Conservation (phyloP, 768 basidiomycete genomes). For the Tephrocybe sp. region DNA sequence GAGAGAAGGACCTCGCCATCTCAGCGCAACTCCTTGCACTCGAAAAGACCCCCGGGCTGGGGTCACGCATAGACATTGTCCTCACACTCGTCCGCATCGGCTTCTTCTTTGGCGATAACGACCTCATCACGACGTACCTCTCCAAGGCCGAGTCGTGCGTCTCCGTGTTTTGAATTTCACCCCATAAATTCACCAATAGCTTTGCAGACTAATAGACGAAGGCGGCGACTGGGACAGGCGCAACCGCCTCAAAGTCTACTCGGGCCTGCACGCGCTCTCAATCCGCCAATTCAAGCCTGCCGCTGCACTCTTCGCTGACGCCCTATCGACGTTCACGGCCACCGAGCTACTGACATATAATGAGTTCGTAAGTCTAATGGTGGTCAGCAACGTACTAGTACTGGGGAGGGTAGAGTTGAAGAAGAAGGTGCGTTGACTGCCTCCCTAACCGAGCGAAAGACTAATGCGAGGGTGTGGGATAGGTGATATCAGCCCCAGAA, state of each 20-base stretch:
- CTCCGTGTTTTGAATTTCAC: no score
- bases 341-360: constrained; percentile 87
- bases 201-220: constrained; percentile 78
- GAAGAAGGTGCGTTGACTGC: constrained; percentile 65
- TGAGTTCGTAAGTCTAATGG: constrained; percentile 87
- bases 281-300: constrained; percentile 91
- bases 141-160: constrained; percentile 80
- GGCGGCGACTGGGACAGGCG: constrained; percentile 98
- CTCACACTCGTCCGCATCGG: constrained; percentile 88
- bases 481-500: constrained; percentile 88
- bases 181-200: no score
- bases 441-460: no score
- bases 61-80: constrained; percentile 90
- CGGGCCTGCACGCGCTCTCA: constrained; percentile 79
- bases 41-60: constrained; percentile 90
- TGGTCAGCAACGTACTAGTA: constrained; percentile 57
- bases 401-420: constrained; percentile 85
- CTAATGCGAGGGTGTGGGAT: not conserved
- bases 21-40: constrained; percentile 82
- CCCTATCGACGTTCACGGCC: constrained; percentile 92
- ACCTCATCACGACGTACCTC: constrained; percentile 69
- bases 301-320: constrained; percentile 85
- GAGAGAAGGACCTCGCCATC: constrained; percentile 86
- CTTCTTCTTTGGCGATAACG: constrained; percentile 83
- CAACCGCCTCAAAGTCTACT: constrained; percentile 96